These are phyloP conservation scores for Saitoella complicata DNA, from an alignment of 805 yeast genomes.

Conservation along the genomic window DNA sequence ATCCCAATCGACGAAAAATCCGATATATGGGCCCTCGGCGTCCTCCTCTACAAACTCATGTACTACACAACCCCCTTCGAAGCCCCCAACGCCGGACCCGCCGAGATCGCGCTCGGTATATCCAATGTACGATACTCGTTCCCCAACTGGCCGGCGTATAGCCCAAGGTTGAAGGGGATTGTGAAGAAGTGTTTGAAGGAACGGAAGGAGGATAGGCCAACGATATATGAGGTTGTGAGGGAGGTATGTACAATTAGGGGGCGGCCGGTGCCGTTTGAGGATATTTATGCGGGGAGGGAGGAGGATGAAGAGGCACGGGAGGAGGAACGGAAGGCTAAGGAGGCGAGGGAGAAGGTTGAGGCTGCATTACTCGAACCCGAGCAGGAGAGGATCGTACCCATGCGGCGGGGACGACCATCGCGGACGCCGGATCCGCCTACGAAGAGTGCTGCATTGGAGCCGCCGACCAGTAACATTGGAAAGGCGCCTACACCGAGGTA, in stretches of 20 bases:
- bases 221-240: constrained; percentile 59
- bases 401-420: no score
- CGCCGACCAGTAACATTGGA: no score
- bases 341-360: no score
- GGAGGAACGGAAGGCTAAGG: no score
- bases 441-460: no score
- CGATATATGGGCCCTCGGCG: constrained; percentile 95
- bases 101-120: not conserved
- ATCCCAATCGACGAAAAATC: constrained; percentile 79
- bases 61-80: constrained; percentile 94
- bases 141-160: not conserved
- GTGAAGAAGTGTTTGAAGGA: not conserved
- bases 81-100: constrained; percentile 8
- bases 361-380: no score
- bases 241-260: constrained; percentile 49
- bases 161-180: not conserved
- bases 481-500: no score
- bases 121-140: constrained; percentile 1
- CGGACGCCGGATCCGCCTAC: no score
- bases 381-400: no score
- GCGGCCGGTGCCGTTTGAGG: constrained; percentile 32
- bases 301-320: no score
- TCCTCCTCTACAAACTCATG: constrained; percentile 75
- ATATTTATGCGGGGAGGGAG: constrained; percentile 4
- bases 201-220: constrained; percentile 37